These are phyloP conservation scores for Beauveria sp. DNA, from an alignment of 2,329 filamentous ascomycete genomes.

Conservation along the genomic window DNA sequence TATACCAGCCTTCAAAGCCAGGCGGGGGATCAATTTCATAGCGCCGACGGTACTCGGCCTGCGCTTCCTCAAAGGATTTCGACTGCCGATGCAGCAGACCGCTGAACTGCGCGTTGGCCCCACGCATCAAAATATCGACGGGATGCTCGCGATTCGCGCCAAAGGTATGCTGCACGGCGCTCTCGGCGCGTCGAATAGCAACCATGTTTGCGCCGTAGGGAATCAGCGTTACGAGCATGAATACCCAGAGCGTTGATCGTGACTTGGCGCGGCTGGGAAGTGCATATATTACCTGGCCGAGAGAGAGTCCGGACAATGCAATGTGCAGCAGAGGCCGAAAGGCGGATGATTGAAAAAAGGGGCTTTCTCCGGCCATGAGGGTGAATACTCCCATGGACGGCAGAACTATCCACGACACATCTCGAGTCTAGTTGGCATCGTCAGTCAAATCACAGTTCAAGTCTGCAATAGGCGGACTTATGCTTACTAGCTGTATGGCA, in stretches of 20 bases:
- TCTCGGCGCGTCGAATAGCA: slow-evolving; percentile 17
- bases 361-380: slow-evolving; percentile 7
- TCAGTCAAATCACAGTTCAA: not conserved
- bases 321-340: slow-evolving; percentile 20
- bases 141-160: slow-evolving; percentile 23
- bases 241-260: slow-evolving; percentile 22
- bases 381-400: slow-evolving; percentile 7
- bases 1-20: slow-evolving; percentile 40
- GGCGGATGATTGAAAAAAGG: not conserved
- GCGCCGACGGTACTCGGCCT: slow-evolving; percentile 34
- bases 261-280: slow-evolving; percentile 25
- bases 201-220: slow-evolving; percentile 24
- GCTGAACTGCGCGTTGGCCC: slow-evolving; percentile 24
- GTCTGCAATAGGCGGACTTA: no score
- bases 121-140: slow-evolving; percentile 23
- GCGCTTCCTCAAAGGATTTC: slow-evolving; percentile 25
- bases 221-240: slow-evolving; percentile 23
- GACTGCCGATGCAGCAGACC: slow-evolving; percentile 30
- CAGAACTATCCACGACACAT: slow-evolving; percentile 11
- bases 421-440: slow-evolving; percentile 18
- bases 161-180: slow-evolving; percentile 8
- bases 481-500: slow-evolving; percentile 23
- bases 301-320: slow-evolving; percentile 21
- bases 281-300: slow-evolving; percentile 24
- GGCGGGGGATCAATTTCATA: slow-evolving; percentile 36